These are phyloP conservation scores for Pythium periplocum DNA, from an alignment of 352 stramenopile genomes.

Conservation along the genomic window DNA sequence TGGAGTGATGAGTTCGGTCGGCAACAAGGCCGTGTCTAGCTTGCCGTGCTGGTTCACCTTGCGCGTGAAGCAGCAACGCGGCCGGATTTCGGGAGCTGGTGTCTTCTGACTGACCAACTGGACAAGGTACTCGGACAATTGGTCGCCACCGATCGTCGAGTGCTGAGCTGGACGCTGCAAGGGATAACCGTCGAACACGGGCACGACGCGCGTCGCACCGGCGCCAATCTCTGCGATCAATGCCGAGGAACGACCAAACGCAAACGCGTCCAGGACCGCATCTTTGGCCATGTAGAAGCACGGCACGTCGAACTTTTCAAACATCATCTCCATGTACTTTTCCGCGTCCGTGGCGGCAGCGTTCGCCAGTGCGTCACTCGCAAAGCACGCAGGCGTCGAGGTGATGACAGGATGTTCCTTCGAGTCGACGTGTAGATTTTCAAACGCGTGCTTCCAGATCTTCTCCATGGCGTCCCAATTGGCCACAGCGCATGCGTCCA, in stretches of 20 bases:
- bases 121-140: constrained; percentile 64
- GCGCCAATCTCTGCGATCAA: constrained; percentile 88
- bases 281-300: constrained; percentile 90
- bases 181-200: constrained; percentile 89
- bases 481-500: constrained; percentile 50
- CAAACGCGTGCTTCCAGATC: constrained; percentile 76
- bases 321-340: constrained; percentile 90
- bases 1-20: constrained; percentile 28
- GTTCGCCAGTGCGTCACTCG: constrained; percentile 57
- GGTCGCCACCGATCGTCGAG: constrained; percentile 68
- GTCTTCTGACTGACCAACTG: constrained; percentile 51
- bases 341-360: constrained; percentile 51
- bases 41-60: constrained; percentile 44
- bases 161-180: constrained; percentile 74
- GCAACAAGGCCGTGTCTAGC: constrained; percentile 48
- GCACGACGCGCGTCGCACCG: constrained; percentile 78
- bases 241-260: constrained; percentile 81
- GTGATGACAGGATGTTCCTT: constrained; percentile 76
- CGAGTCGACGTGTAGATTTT: constrained; percentile 57
- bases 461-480: constrained; percentile 87
- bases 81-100: constrained; percentile 33
- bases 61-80: constrained; percentile 60
- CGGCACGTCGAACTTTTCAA: constrained; percentile 88
- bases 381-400: constrained; percentile 66
- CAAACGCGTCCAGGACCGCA: constrained; percentile 88